Percentiles rank a stretch among this genome's conserved stretches.
phyloP scores from a whole-genome alignment of 2,329 filamentous ascomycete species.

The Gremmenia infestans region DNA sequence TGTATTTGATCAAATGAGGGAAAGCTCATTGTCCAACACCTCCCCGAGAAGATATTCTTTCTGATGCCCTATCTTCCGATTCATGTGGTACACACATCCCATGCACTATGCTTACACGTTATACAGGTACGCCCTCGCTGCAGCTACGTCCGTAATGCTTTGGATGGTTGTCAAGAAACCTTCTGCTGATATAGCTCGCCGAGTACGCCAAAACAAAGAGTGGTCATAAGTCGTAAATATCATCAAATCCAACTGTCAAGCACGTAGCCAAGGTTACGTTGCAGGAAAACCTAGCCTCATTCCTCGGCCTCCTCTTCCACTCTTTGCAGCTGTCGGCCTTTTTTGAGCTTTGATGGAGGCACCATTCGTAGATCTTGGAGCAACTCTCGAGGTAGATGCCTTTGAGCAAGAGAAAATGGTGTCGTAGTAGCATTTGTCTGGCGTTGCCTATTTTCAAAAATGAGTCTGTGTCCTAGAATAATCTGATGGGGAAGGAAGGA shows the following conservation, averaged over 20 bases:
- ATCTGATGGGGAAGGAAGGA: constrained; percentile 17
- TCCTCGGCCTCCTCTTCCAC: constrained; percentile 37
- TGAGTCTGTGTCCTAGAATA: constrained; percentile 6
- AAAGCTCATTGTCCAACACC: too few relatives aligned
- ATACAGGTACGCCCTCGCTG: constrained; percentile 74
- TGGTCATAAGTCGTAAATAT: constrained; percentile 49
- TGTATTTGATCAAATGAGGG: too few relatives aligned
- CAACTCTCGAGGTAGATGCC: constrained; percentile 74
- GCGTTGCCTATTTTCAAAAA: constrained; percentile 61
- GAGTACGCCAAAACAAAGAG: constrained; percentile 70
- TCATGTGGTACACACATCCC: too few relatives aligned
- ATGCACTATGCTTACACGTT: constrained; percentile 1
- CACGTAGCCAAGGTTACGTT: not conserved
- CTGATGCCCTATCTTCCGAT: too few relatives aligned
- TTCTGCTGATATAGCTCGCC: constrained; percentile 63
- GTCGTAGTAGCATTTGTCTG: constrained; percentile 68
- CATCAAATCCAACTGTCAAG: constrained; percentile 22
- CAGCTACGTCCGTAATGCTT: constrained; percentile 90
- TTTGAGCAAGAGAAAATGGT: constrained; percentile 79
- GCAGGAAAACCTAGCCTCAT: constrained; percentile 20
- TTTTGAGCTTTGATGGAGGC: constrained; percentile 46
- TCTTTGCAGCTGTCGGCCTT: constrained; percentile 32
- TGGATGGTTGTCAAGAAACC: constrained; percentile 93
- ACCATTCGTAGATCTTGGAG: constrained; percentile 77
- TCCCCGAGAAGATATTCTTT: too few relatives aligned